Evolutionary conservation across 441 rosid species (phyloP).

Genomic region (Aquilaria agallochum): DNA sequence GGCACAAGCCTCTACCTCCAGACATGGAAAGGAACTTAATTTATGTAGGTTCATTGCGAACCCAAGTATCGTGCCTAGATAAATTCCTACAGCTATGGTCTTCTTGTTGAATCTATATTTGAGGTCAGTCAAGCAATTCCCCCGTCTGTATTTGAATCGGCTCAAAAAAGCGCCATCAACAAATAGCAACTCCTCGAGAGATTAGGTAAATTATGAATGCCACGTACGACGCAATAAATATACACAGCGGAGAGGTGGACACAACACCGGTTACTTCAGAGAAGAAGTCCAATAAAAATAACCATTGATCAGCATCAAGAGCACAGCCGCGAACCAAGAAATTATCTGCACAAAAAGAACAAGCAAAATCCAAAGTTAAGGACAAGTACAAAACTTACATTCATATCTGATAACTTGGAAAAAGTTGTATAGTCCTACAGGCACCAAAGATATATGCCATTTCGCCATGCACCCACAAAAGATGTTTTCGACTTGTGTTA

Average conservation of each 20-base stretch:
- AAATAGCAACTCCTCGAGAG: slow-evolving; percentile 32
- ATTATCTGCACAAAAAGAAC: slow-evolving; percentile 30
- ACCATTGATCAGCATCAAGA: slow-evolving; percentile 86
- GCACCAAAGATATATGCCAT: too few relatives aligned
- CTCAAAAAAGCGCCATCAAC: slow-evolving; percentile 27
- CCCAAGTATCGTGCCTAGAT: not conserved
- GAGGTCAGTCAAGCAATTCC: slow-evolving; percentile 23
- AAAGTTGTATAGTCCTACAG: not conserved
- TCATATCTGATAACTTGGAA: not conserved
- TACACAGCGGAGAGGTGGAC: slow-evolving; percentile 25
- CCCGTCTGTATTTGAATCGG: slow-evolving; percentile 25
- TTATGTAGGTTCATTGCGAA: not conserved
- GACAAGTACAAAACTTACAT: not conserved
- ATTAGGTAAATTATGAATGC: slow-evolving; percentile 69
- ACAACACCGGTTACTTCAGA: slow-evolving; percentile 42
- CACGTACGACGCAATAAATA: slow-evolving; percentile 44
- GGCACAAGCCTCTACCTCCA: slow-evolving; percentile 2
- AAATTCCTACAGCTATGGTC: not conserved
- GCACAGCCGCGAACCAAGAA: slow-evolving; percentile 75
- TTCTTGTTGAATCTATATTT: not conserved
- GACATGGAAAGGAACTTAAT: not conserved
- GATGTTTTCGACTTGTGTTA: too few relatives aligned
- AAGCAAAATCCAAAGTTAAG: not conserved
- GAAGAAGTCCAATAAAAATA: slow-evolving; percentile 73
- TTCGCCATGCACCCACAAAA: too few relatives aligned